Evolutionary conservation across 352 stramenopile species (phyloP), one percentile per base, ranked within the genome.

Genomic region (Pythium oligandrum): DNA sequence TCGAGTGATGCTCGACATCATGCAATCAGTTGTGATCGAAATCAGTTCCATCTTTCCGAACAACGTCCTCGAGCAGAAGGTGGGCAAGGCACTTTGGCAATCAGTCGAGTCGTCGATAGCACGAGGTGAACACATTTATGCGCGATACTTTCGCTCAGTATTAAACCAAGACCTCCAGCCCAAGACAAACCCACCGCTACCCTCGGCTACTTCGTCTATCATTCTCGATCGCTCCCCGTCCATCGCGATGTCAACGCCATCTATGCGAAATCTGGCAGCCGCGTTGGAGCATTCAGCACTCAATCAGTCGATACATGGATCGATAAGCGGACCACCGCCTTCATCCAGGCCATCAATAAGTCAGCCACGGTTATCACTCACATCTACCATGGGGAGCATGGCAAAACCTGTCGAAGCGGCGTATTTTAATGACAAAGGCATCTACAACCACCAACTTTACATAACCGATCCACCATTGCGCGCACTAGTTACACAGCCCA

Each of bases 11-110:
- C 48, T 90, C 1, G 71, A 87, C 44, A 67, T 73, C 2, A 70
- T 88, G n/a, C 71, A 86, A 12, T 55, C 63, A 34, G 68, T 87
- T n/a, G 70, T 88, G 2, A 66, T 78, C 11, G 79, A 88, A 53
- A 72, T 90, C 54, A 87, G 77, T 47, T 90, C 77, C 4, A 82
- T 90, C 17, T 86, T 88, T 10, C 75, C 79, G 0, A 87, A 87
- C 55, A 72, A 78, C 40, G 66, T 86, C 32, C 53, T 88, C 3
- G 73, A 83, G 39, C 59, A 69, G 9, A 79, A 79, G 38, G 75
- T 87, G 3, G 63, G 57, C 8, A 79, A 51, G 53, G 67, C 79
- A n/a, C 42, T 88, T 1, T 88, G 77, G 77, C 66, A 71, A 47
- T 66, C 70, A 6, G 44, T 89, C 3, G 80, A 91, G 40, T 10